phyloP scores from a whole-genome alignment of 2,329 filamentous ascomycete species.

The Tolypocladium nubicola region DNA sequence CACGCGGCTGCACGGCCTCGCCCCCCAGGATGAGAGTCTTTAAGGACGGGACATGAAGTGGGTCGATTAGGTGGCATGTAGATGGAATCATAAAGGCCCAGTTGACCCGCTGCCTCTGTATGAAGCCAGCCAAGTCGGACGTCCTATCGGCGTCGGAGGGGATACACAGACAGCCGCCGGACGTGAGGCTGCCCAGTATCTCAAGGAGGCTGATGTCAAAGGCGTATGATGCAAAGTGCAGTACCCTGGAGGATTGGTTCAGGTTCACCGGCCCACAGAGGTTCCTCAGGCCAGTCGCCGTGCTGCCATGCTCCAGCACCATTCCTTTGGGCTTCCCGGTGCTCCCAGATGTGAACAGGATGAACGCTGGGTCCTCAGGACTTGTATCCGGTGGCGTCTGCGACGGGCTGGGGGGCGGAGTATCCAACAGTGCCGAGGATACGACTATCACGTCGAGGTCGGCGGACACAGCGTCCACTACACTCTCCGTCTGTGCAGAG shows the following conservation, averaged over 20 bases:
- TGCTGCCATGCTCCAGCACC: background rate
- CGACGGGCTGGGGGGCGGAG: background rate
- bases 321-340: background rate
- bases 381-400: background rate
- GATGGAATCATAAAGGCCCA: conserved; percentile 2
- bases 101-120: background rate
- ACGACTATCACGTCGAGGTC: background rate
- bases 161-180: conserved; percentile 1
- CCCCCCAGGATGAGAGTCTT: background rate
- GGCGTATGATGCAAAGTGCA: conserved; percentile 1
- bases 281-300: background rate
- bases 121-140: background rate
- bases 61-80: background rate
- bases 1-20: background rate
- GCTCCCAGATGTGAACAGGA: background rate
- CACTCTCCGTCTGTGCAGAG: background rate
- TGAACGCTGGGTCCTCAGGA: background rate
- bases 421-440: background rate
- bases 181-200: background rate
- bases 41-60: background rate
- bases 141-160: background rate
- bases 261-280: background rate
- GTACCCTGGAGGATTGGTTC: background rate
- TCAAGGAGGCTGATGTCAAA: background rate
- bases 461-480: background rate